Percentiles rank a stretch among this genome's conserved stretches.
Evolutionary conservation across 1,139 yeast species (phyloP).

Genomic region (Saccharomyces hybrid): DNA sequence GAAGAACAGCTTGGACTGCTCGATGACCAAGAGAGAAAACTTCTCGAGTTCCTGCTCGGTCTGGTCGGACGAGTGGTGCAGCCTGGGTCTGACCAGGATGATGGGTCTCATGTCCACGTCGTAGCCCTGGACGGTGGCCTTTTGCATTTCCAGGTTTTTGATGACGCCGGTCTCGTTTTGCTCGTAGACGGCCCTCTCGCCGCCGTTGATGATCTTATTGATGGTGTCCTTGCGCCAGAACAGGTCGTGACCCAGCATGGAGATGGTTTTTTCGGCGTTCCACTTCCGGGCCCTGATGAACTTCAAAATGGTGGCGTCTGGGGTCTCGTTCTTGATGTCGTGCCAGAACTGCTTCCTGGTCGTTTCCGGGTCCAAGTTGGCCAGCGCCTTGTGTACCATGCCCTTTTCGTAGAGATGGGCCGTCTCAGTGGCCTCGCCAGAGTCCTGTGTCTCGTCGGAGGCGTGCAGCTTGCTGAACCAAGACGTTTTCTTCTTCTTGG

Average conservation of each 20-base stretch:
- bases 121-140: conserved; percentile 57
- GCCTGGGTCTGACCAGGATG: conserved; percentile 62
- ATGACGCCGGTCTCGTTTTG: conserved; percentile 29
- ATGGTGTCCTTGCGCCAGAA: conserved; percentile 63
- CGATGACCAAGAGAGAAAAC: conserved; percentile 61
- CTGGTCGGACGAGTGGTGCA: conserved; percentile 67
- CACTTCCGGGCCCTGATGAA: conserved; percentile 70
- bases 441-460: conserved; percentile 13
- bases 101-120: conserved; percentile 64
- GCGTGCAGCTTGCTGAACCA: conserved; percentile 15
- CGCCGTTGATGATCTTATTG: conserved; percentile 50
- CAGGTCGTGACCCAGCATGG: conserved; percentile 61
- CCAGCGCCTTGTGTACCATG: conserved; percentile 34
- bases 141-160: conserved; percentile 42
- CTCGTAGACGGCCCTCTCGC: conserved; percentile 44
- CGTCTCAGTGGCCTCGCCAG: conserved; percentile 26
- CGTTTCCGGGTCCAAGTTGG: conserved; percentile 38
- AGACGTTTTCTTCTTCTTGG: conserved; percentile 9
- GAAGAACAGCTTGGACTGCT: conserved; percentile 56
- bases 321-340: conserved; percentile 56
- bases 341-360: conserved; percentile 39
- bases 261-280: conserved; percentile 54
- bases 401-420: conserved; percentile 6
- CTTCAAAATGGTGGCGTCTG: conserved; percentile 62
- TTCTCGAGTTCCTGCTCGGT: conserved; percentile 58